Conservation (phyloP, 2,329 filamentous ascomycete genomes). For the Fusarium sulawesiense region DNA sequence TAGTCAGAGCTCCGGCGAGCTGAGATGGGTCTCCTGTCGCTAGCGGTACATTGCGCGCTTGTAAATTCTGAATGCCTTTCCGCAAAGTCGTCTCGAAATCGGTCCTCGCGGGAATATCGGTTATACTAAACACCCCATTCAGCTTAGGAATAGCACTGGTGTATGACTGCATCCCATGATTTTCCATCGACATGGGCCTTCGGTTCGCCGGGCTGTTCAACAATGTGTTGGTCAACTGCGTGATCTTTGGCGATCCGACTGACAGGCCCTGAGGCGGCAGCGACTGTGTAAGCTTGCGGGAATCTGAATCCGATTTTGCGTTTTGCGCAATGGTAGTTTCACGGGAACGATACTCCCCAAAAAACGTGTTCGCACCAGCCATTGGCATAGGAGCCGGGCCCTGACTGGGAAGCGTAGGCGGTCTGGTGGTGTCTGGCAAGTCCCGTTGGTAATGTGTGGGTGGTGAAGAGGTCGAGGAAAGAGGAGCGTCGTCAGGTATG, state of each 20-base stretch:
- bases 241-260: neutral
- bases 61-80: slow-evolving; percentile 23
- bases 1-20: slow-evolving; percentile 38
- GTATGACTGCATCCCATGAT: neutral
- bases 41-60: slow-evolving; percentile 13
- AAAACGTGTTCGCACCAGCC: slow-evolving; percentile 53
- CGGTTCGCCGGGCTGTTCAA: neutral
- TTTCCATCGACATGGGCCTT: neutral
- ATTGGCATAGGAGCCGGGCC: slow-evolving; percentile 49
- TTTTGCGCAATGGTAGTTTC: neutral
- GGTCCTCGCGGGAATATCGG: slow-evolving; percentile 38
- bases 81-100: slow-evolving; percentile 44
- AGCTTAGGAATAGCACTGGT: slow-evolving; percentile 17
- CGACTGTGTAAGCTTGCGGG: neutral
- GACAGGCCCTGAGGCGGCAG: neutral
- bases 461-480: neutral
- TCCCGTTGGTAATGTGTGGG: neutral
- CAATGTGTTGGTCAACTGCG: neutral
- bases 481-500: neutral
- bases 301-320: neutral
- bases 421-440: neutral
- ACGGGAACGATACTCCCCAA: slow-evolving; percentile 40
- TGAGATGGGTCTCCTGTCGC: neutral
- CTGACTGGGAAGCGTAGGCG: neutral
- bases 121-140: slow-evolving; percentile 42